Conservation (phyloP, 768 basidiomycete genomes). For the Mycena haematopus region DNA sequence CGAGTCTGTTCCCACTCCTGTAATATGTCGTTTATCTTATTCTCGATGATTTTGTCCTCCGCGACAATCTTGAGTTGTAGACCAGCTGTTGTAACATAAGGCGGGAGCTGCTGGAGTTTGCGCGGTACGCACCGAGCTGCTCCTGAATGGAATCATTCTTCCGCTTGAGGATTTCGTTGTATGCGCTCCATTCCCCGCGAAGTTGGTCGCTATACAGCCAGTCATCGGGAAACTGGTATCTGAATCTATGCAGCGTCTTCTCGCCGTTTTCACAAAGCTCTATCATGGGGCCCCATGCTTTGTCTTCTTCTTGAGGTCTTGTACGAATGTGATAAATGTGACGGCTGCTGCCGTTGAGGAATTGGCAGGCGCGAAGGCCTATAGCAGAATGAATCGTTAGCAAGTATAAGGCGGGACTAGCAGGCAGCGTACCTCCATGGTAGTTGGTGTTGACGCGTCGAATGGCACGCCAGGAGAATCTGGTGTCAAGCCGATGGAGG, state of each 20-base stretch:
- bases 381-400: conserved; percentile 22
- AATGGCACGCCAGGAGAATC: conserved; percentile 22
- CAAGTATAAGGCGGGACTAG: not conserved
- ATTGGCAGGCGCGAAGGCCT: conserved; percentile 78
- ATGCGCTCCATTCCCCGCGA: conserved; percentile 97
- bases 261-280: conserved; percentile 94
- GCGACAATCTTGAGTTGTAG: conserved; percentile 99
- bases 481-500: conserved; percentile 12
- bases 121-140: conserved; percentile 80
- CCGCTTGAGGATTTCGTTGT: conserved; percentile 95
- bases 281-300: conserved; percentile 97
- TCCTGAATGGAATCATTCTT: conserved; percentile 99
- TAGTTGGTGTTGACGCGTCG: conserved; percentile 47
- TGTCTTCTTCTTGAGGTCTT: conserved; percentile 97
- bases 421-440: conserved; percentile 50
- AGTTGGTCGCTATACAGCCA: conserved; percentile 99
- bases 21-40: conserved; percentile 90
- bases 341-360: conserved; percentile 98
- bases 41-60: conserved; percentile 97
- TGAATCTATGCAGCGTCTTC: conserved; percentile 95
- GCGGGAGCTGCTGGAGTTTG: conserved; percentile 6
- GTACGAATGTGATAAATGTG: conserved; percentile 98
- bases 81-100: conserved; percentile 62
- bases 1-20: conserved; percentile 95
- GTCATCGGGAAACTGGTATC: conserved; percentile 96